Conservation (phyloP, 495 filamentous ascomycete species). For the Lophium mytilinum region DNA sequence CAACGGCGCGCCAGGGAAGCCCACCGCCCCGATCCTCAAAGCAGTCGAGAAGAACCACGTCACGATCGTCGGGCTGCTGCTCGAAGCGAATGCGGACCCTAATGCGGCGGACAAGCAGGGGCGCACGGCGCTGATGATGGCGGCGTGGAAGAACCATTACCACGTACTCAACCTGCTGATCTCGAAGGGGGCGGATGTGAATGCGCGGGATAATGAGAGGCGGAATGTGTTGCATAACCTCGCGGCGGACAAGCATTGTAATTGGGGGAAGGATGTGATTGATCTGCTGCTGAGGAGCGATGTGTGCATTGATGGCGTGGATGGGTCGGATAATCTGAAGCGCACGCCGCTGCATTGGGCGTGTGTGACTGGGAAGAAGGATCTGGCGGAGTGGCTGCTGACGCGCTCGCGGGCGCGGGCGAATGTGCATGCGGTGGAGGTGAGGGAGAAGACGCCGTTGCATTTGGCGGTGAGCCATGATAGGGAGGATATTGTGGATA, state of each 20-base stretch:
- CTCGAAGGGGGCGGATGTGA: conserved; percentile 35
- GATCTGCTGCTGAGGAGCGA: conserved; percentile 37
- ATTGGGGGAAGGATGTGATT: conserved; percentile 47
- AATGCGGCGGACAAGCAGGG: conserved; percentile 42
- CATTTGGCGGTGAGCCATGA: conserved; percentile 52
- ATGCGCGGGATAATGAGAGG: conserved; percentile 36
- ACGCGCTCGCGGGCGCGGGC: conserved; percentile 38
- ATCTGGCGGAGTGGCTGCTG: conserved; percentile 48
- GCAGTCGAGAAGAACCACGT: conserved; percentile 47
- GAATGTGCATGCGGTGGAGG: conserved; percentile 45
- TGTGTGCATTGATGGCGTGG: conserved; percentile 37
- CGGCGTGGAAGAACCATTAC: conserved; percentile 49
- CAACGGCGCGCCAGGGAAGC: conserved; percentile 37
- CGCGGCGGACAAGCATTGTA: conserved; percentile 46
- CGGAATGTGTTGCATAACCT: conserved; percentile 48
- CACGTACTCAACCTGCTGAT: conserved; percentile 43
- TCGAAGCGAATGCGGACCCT: conserved; percentile 38
- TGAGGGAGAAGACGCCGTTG: conserved; percentile 51
- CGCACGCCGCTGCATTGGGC: conserved; percentile 58
- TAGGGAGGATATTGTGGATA: conserved; percentile 45
- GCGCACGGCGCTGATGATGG: conserved; percentile 50
- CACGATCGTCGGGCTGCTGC: conserved; percentile 38
- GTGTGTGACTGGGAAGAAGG: conserved; percentile 50
- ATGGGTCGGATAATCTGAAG: conserved; percentile 40
- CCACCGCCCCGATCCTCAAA: conserved; percentile 40